Percentiles rank a stretch among this genome's conserved stretches.
Evolutionary conservation across 1,284 basidiomycete species (phyloP).

Genomic region (Fomitopsis pinicola): DNA sequence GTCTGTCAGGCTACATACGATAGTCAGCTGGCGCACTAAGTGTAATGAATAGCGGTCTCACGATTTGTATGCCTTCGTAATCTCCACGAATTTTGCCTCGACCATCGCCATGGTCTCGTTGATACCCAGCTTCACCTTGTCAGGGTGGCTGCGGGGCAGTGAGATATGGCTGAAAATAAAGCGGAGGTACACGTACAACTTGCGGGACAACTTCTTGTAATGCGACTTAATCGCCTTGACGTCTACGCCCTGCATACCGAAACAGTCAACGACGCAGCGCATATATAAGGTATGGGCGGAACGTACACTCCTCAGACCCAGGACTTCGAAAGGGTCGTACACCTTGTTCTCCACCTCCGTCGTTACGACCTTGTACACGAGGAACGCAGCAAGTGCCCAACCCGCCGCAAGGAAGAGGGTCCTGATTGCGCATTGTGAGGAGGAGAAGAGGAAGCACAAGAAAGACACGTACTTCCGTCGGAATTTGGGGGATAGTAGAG

Average conservation of each 20-base stretch:
- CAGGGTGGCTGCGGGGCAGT: constrained; percentile 73
- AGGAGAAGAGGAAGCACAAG: background rate
- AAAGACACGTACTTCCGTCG: constrained; percentile 23
- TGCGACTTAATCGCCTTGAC: constrained; percentile 96
- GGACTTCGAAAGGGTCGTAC: constrained; percentile 94
- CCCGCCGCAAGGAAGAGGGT: constrained; percentile 62
- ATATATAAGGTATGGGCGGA: background rate
- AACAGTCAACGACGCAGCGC: background rate
- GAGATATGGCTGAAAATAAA: background rate
- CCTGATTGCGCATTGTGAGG: constrained; percentile 24
- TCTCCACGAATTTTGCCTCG: constrained; percentile 84
- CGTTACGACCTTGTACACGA: constrained; percentile 66
- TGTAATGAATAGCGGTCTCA: constrained; percentile 29
- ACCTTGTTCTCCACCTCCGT: constrained; percentile 62
- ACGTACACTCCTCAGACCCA: constrained; percentile 74
- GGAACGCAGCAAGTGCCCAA: constrained; percentile 72
- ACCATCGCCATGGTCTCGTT: constrained; percentile 92
- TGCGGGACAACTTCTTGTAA: constrained; percentile 90
- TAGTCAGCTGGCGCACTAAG: background rate
- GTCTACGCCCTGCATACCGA: constrained; percentile 45
- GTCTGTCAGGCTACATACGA: constrained; percentile 73
- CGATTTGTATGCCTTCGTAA: constrained; percentile 99
- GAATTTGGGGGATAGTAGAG: constrained; percentile 29
- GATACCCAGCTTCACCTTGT: constrained; percentile 84
- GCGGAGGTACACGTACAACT: constrained; percentile 58